phyloP scores from a whole-genome alignment of 441 rosid genomes.

The Euphorbia schlechtendalii region DNA sequence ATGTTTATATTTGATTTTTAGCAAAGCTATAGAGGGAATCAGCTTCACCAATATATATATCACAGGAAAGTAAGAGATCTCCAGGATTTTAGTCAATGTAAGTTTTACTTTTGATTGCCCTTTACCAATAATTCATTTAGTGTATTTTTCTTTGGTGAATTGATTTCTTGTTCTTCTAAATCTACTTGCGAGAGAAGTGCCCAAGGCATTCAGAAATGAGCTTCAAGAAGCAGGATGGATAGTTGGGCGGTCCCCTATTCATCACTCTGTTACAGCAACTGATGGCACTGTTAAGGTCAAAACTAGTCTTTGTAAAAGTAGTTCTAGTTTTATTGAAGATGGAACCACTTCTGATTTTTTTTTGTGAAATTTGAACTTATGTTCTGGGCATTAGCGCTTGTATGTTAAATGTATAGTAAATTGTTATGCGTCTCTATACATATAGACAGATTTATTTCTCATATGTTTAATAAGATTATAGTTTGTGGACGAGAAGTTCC shows the following conservation, averaged over 20 bases:
- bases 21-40: slow-evolving; percentile 91
- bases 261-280: slow-evolving; percentile 59
- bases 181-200: slow-evolving; percentile 37
- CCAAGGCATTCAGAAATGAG: slow-evolving; percentile 65
- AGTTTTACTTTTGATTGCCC: slow-evolving; percentile 22
- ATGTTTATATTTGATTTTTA: slow-evolving; percentile 16
- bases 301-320: not conserved
- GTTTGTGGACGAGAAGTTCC: not conserved
- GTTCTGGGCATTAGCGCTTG: not conserved
- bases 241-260: slow-evolving; percentile 71
- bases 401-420: not conserved
- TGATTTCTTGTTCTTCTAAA: not conserved
- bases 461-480: not conserved
- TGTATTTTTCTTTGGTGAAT: not conserved
- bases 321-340: not conserved
- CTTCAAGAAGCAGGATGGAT: slow-evolving; percentile 80
- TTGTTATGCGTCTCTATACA: not conserved
- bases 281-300: slow-evolving; percentile 93
- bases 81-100: slow-evolving; percentile 72
- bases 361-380: not conserved
- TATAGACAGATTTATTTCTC: not conserved
- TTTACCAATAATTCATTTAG: not conserved
- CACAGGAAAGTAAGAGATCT: slow-evolving; percentile 69
- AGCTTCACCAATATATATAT: slow-evolving; percentile 76
- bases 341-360: not conserved